These are phyloP conservation scores for Fusarium sambucinum DNA, from an alignment of 2,329 filamentous ascomycete species.

Conservation along the genomic window DNA sequence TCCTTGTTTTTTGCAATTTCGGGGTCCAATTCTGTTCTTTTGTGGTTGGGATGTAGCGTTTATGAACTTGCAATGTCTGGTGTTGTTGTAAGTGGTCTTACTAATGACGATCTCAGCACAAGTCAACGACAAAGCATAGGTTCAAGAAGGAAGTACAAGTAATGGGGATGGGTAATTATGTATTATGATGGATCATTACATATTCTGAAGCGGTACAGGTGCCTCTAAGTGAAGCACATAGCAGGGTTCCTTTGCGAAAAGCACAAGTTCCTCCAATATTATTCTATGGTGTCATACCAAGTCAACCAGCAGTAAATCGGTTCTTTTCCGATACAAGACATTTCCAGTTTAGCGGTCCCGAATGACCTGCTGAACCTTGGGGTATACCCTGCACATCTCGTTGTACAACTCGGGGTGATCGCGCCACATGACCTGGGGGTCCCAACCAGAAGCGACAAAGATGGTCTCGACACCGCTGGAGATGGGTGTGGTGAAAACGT, in stretches of 20 bases:
- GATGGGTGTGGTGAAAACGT: conserved; percentile 89
- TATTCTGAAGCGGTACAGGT: not conserved
- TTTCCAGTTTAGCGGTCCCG: conserved; percentile 48
- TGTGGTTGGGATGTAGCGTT: no score
- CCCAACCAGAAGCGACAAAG: conserved; percentile 82
- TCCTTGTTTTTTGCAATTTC: no score
- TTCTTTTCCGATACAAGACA: not conserved
- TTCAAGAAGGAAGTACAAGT: not conserved
- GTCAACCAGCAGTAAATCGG: not conserved
- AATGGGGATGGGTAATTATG: conserved; percentile 2
- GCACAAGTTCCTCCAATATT: not conserved
- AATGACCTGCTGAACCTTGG: conserved; percentile 83
- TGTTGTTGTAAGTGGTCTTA: not conserved
- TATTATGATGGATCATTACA: conserved; percentile 7
- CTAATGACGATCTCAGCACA: not conserved
- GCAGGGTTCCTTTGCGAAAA: not conserved
- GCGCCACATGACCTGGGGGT: conserved; percentile 78
- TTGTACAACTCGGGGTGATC: conserved; percentile 87
- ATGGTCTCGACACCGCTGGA: conserved; percentile 91
- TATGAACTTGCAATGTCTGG: not conserved
- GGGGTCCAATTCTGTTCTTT: no score
- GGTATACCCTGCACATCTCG: conserved; percentile 84
- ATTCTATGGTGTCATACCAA: conserved; percentile 34
- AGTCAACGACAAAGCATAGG: accelerated
- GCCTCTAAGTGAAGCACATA: not conserved